phyloP scores from a whole-genome alignment of 768 basidiomycete genomes.

The Daedalea quercina region DNA sequence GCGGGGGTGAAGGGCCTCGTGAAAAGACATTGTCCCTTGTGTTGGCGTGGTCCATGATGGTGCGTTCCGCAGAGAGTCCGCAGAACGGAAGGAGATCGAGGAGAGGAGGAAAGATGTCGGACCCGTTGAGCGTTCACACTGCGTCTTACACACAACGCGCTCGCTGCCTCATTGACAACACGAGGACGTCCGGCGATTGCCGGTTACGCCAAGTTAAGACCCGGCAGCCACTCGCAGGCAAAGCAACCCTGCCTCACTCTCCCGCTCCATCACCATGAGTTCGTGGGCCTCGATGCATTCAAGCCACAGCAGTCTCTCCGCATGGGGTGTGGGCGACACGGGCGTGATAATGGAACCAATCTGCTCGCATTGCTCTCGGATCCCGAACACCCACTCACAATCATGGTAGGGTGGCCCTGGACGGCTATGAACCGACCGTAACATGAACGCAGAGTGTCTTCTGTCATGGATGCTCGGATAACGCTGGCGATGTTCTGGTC shows the following conservation, averaged over 20 bases:
- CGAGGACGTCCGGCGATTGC: conserved; percentile 6
- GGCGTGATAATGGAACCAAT: neutral
- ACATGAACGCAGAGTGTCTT: too few relatives aligned
- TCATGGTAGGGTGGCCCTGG: too few relatives aligned
- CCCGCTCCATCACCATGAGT: conserved; percentile 3
- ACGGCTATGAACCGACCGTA: too few relatives aligned
- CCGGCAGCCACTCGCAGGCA: neutral
- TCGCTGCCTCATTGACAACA: conserved; percentile 8
- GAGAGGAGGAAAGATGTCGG: conserved; percentile 4
- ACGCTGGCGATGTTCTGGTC: too few relatives aligned
- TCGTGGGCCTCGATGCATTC: neutral
- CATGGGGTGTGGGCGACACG: neutral
- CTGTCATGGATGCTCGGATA: too few relatives aligned
- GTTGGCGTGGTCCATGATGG: conserved; percentile 22
- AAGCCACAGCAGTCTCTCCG: neutral
- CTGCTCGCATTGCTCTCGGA: too few relatives aligned
- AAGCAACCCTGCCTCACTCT: neutral
- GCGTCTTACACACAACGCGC: conserved; percentile 3
- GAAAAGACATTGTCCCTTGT: conserved; percentile 25
- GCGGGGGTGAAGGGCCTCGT: conserved; percentile 25
- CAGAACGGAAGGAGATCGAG: conserved; percentile 1
- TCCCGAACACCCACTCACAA: too few relatives aligned
- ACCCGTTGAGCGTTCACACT: conserved; percentile 1
- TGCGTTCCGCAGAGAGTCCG: conserved; percentile 2
- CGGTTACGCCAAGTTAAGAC: neutral